phyloP scores from a whole-genome alignment of 2,329 filamentous ascomycete species.

The Cladosporium sp. region DNA sequence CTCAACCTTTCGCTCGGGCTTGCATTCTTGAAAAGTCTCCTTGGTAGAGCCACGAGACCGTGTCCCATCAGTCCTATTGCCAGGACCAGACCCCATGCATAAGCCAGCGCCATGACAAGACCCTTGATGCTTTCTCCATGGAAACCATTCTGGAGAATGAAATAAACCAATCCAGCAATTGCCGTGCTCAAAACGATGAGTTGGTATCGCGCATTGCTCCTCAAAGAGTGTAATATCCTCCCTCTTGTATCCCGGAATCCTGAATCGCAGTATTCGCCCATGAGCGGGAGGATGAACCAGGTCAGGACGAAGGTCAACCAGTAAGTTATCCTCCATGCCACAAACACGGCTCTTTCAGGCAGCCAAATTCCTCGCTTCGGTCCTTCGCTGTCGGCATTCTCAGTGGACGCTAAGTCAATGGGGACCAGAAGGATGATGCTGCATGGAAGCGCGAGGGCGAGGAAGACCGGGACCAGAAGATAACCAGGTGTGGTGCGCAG shows the following conservation, averaged over 20 bases:
- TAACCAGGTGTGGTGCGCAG: conserved; percentile 86
- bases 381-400: conserved; percentile 34
- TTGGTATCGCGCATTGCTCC: conserved; percentile 85
- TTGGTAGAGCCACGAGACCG: conserved; percentile 84
- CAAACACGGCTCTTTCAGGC: conserved; percentile 68
- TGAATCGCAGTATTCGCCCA: conserved; percentile 91
- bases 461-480: conserved; percentile 86
- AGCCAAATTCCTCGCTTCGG: conserved; percentile 77
- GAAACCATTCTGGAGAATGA: conserved; percentile 73
- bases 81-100: conserved; percentile 85
- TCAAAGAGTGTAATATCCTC: conserved; percentile 76
- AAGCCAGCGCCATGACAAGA: conserved; percentile 86
- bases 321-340: conserved; percentile 92
- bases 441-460: conserved; percentile 87
- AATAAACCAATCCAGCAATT: conserved; percentile 71
- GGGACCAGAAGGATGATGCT: conserved; percentile 89
- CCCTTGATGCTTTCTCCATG: conserved; percentile 70
- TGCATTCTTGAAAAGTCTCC: conserved; percentile 72
- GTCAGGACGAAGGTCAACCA: conserved; percentile 95
- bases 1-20: conserved; percentile 70
- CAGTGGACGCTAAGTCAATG: conserved; percentile 86
- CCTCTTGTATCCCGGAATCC: conserved; percentile 83
- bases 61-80: conserved; percentile 98
- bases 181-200: conserved; percentile 69
- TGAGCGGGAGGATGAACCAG: conserved; percentile 90